Base-by-base conservation (phyloP, 2,329 filamentous ascomycete genomes). In the Fusarium pseudograminearum region DNA sequence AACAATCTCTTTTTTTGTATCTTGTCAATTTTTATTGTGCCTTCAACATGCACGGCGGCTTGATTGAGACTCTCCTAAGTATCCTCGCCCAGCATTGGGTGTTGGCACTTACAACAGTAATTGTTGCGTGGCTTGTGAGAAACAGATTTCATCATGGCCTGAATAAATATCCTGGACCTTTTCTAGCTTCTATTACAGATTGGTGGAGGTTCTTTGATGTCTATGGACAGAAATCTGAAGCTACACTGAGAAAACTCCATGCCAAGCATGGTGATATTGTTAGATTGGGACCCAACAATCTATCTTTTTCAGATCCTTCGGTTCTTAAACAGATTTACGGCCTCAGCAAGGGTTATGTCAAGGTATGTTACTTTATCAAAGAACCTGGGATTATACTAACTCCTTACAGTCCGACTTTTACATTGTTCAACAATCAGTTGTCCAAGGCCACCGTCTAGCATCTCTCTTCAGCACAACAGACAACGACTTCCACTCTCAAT, bases 311-410 rank as follows among this genome's bases (percentile, higher is more conserved):
- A 4, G 87, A 93, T 69, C 91, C 93, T 0, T 87, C 86, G 61
- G 91, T 91, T 0, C 83, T 95, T 71, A 92, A 92, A 79, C 82
- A 83, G 14, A 94, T 96, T 45, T 97, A 96, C 77, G 92, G 92
- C 0, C 79, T 95, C 44, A 95, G 94, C 77, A 94, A 94, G 78
- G 91, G 92, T 0, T 91, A 93, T 71, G 81, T 87, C 48, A 96
- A 96, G 87, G 91, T 92, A 78, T 48, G 20, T 48, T 1, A 4
- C 1, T 3, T 0, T 4, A 4, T 80, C 84, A 93, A 4, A 5
- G 1, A 1, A 5, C 85, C 89, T 91, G 76, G 0, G 5, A 2
- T 2, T 45, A 9, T 36, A 11, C 30, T 67, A 2, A 58, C 20
- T 4, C 2, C 22, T 2, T 8, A 10, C 55, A 93, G 89, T 93